Evolutionary conservation across 495 filamentous ascomycete genomes (phyloP), one percentile per base, ranked within the genome.

Genomic region (Aspergillus heteromorphus): DNA sequence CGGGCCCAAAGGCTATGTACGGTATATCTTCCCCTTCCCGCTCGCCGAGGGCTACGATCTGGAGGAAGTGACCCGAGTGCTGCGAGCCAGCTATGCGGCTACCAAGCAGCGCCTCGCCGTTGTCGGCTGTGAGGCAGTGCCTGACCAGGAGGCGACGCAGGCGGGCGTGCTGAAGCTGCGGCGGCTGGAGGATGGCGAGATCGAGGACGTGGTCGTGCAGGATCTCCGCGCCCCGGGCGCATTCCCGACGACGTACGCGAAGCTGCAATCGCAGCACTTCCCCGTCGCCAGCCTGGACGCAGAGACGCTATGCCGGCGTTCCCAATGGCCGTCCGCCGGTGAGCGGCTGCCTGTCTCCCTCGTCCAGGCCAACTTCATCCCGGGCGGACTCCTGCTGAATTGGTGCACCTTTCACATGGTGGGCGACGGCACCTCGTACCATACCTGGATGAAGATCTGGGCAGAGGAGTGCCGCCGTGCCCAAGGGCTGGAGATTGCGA

Each of bases 281-380:
- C 71, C 71, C 4, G 51, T 66, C 2, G 54, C 64, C 1, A 56
- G 49, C n/a, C 67, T 73, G 43, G 57, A 68, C 21, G 66, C 57
- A 13, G 63, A 71, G 18, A 58, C 53, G 0, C 59, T 73, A 2
- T 70, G 67, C 49, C 57, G 57, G 10, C 54, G 62, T 13, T 62
- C 57, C 27, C 61, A 63, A n/a, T 70, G 66, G 65, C 67, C 69
- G n/a, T 40, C 45, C 8, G 54, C 63, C 1, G 65, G 64, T 6
- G 65, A 69, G 16, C 51, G 56, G 19, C 51, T 70, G 29, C 64
- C 67, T 18, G 56, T 64, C 0, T 61, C 58, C 21, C 60, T 67
- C 8, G 49, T 65, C 14, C 71, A 73, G 54, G 70, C 70, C 48
- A 74, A 73, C 42, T 72, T 74, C 48, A 70, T 74, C 30, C 53